Percentiles rank a stretch among this genome's conserved stretches.
Conservation (phyloP, 2,329 filamentous ascomycete genomes). For the Tolypocladium guangdongense region DNA sequence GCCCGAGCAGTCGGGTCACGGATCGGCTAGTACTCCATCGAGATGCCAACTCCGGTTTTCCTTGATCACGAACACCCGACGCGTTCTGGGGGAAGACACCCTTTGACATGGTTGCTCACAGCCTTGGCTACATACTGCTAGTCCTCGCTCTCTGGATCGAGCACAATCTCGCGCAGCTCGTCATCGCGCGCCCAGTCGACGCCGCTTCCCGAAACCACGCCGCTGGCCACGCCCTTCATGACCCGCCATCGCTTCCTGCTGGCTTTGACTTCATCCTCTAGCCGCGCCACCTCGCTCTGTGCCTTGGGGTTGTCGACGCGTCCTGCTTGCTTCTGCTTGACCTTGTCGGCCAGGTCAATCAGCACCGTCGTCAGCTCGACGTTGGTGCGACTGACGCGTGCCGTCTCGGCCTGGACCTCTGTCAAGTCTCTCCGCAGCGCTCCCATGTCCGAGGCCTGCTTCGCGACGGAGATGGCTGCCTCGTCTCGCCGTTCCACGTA, state of each 20-base stretch:
- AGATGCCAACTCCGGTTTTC: not conserved
- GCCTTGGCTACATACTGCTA: constrained; percentile 6
- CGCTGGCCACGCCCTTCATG: constrained; percentile 69
- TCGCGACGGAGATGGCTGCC: constrained; percentile 51
- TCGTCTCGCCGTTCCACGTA: constrained; percentile 57
- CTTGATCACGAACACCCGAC: not conserved
- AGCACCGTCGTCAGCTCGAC: constrained; percentile 50
- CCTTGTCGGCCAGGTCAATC: constrained; percentile 49
- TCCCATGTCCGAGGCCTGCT: constrained; percentile 42
- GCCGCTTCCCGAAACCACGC: constrained; percentile 69
- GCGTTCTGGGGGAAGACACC: not conserved
- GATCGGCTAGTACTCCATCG: not conserved
- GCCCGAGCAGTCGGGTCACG: not conserved
- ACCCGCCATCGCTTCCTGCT: constrained; percentile 60
- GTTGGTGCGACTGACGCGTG: constrained; percentile 48
- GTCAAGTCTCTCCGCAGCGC: constrained; percentile 41
- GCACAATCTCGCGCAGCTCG: constrained; percentile 55
- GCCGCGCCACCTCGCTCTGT: constrained; percentile 42
- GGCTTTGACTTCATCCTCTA: constrained; percentile 48
- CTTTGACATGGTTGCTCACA: not conserved
- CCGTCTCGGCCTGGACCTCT: constrained; percentile 45
- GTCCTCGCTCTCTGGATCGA: constrained; percentile 49
- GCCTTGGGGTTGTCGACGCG: constrained; percentile 41
- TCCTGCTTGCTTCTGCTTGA: constrained; percentile 39
- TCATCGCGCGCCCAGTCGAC: constrained; percentile 69